Evolutionary conservation across 305 asterid genomes (phyloP).

Genomic region (Ilex paraguariensis): DNA sequence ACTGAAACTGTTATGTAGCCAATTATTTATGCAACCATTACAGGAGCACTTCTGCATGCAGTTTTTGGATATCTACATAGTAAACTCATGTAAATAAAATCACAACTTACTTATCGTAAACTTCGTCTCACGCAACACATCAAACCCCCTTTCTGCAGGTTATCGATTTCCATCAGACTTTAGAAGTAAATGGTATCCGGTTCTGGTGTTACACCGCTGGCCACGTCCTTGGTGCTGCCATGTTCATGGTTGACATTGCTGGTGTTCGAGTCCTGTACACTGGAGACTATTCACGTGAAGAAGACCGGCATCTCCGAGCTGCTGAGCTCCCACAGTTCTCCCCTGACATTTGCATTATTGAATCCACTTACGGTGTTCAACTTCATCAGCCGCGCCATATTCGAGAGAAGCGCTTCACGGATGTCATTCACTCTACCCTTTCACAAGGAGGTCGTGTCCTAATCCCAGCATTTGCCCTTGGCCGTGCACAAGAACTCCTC

Average conservation of each 20-base stretch:
- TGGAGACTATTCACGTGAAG: conserved; percentile 97
- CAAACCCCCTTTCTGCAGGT: conserved; percentile 42
- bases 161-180: conserved; percentile 95
- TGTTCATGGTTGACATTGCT: conserved; percentile 98
- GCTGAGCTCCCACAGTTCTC: conserved; percentile 93
- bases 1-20: too few species aligned
- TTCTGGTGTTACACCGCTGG: conserved; percentile 99
- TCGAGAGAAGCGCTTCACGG: conserved; percentile 90
- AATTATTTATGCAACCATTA: too few species aligned
- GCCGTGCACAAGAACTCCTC: conserved; percentile 94
- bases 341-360: conserved; percentile 93
- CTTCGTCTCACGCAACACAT: too few species aligned
- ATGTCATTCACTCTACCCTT: conserved; percentile 68
- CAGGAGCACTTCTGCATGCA: too few species aligned
- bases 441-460: conserved; percentile 94
- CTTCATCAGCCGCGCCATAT: conserved; percentile 76
- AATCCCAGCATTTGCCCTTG: conserved; percentile 92
- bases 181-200: conserved; percentile 92
- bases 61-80: too few species aligned
- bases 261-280: conserved; percentile 96
- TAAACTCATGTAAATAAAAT: too few species aligned
- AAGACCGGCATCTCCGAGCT: conserved; percentile 97
- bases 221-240: conserved; percentile 99
- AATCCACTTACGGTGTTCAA: conserved; percentile 96
- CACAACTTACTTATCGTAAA: too few species aligned